phyloP scores from a whole-genome alignment of 495 filamentous ascomycete genomes.

The Platismatia glauca region DNA sequence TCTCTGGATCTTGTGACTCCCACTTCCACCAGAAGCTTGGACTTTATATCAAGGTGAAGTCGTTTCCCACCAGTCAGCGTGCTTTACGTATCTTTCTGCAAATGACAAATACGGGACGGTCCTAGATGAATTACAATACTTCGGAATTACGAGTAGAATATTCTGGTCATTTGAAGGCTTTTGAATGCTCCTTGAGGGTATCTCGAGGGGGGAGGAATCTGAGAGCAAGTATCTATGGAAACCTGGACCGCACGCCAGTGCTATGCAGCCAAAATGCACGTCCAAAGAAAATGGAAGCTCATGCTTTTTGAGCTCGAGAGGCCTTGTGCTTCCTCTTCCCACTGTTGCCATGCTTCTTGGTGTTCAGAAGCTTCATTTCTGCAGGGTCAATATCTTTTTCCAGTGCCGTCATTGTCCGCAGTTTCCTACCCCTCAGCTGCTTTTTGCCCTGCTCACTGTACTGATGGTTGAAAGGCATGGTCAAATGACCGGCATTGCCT shows the following conservation, averaged over 20 bases:
- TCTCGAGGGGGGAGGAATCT: background rate
- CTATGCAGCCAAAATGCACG: background rate
- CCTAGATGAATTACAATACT: background rate
- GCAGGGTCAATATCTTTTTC: conserved; percentile 78
- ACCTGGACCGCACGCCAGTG: background rate
- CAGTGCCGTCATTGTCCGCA: conserved; percentile 71
- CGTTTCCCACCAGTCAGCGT: too few relatives aligned
- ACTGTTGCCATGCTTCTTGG: conserved; percentile 95
- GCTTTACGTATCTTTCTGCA: too few relatives aligned
- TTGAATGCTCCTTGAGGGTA: background rate
- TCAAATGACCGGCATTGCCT: conserved; percentile 55
- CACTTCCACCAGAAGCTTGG: too few relatives aligned
- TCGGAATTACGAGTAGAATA: background rate
- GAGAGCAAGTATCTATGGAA: background rate
- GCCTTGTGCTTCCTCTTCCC: conserved; percentile 40
- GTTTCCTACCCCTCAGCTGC: conserved; percentile 71
- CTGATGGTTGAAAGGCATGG: conserved; percentile 74
- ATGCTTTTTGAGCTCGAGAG: conserved; percentile 9
- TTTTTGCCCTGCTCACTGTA: conserved; percentile 81
- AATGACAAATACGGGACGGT: too few relatives aligned
- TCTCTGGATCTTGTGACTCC: too few relatives aligned
- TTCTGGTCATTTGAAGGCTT: background rate
- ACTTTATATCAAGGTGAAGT: too few relatives aligned
- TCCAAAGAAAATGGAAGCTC: background rate
- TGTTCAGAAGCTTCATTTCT: conserved; percentile 55